These are phyloP conservation scores for Candida oleophila DNA, from an alignment of 805 yeast species.

Conservation along the genomic window DNA sequence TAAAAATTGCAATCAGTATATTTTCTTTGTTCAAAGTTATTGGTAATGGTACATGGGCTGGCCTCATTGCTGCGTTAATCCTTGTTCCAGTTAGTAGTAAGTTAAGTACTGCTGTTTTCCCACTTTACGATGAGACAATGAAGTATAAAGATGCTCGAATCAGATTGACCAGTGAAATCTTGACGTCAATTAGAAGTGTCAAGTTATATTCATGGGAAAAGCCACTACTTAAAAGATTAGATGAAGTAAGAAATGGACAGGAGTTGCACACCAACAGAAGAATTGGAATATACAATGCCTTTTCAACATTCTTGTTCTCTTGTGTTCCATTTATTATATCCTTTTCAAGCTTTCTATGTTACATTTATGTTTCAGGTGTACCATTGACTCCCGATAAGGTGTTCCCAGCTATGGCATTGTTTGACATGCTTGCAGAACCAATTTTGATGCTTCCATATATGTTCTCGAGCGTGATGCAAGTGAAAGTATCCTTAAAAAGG, in stretches of 20 bases:
- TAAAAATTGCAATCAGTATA: constrained; percentile 25
- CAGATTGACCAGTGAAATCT: constrained; percentile 36
- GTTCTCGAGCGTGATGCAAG: constrained; percentile 27
- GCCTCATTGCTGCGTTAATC: constrained; percentile 28
- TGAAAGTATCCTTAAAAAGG: constrained; percentile 33
- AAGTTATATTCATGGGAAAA: constrained; percentile 43
- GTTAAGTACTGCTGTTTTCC: constrained; percentile 24
- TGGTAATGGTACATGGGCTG: constrained; percentile 37
- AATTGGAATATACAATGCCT: constrained; percentile 33
- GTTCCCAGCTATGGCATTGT: constrained; percentile 41
- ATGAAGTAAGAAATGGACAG: constrained; percentile 32
- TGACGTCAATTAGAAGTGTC: constrained; percentile 36
- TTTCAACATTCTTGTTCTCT: constrained; percentile 34
- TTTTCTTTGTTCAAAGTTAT: constrained; percentile 32
- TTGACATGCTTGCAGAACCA: constrained; percentile 35
- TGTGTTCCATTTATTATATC: constrained; percentile 38
- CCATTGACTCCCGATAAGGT: constrained; percentile 35
- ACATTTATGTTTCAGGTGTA: constrained; percentile 20
- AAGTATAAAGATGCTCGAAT: constrained; percentile 37
- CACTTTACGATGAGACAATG: constrained; percentile 27
- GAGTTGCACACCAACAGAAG: constrained; percentile 28
- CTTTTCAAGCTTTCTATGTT: constrained; percentile 30
- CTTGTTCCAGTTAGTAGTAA: constrained; percentile 31
- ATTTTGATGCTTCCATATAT: constrained; percentile 31
- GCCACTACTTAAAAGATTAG: constrained; percentile 35